A percentile compares a stretch with the other conserved stretches of the same genome.
phyloP scores from a whole-genome alignment of 2,329 filamentous ascomycete species.

The Pseudogymnoascus sp. region DNA sequence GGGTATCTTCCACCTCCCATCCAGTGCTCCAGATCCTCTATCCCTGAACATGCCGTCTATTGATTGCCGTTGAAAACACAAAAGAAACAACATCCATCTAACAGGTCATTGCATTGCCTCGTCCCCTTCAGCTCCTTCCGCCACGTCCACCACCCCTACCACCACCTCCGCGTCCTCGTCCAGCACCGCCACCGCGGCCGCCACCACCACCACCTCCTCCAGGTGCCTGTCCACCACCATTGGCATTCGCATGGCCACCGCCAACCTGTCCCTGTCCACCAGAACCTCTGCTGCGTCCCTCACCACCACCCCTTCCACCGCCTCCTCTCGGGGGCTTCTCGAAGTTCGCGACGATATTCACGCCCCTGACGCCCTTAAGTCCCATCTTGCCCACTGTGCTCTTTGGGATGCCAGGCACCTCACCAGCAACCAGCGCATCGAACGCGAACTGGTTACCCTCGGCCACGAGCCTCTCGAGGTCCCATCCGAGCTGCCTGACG shows the following conservation, averaged over 20 bases:
- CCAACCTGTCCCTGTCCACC: slow-evolving; percentile 15
- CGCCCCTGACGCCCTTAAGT: slow-evolving; percentile 43
- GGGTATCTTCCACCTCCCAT: slow-evolving; percentile 8
- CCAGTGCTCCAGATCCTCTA: slow-evolving; percentile 8
- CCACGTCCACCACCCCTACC: slow-evolving; percentile 15
- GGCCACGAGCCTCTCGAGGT: slow-evolving; percentile 35
- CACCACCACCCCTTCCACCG: slow-evolving; percentile 15
- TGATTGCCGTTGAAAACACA: not conserved
- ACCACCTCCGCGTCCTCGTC: slow-evolving; percentile 7
- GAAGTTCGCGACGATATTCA: slow-evolving; percentile 38
- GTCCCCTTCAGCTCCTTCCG: not conserved
- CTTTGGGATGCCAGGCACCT: slow-evolving; percentile 42
- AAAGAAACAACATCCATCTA: slow-evolving; percentile 18
- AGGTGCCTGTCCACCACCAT: slow-evolving; percentile 12
- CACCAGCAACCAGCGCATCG: slow-evolving; percentile 40
- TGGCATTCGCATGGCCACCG: slow-evolving; percentile 22
- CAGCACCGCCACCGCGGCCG: slow-evolving; percentile 15
- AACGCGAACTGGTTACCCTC: slow-evolving; percentile 45
- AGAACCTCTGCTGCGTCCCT: slow-evolving; percentile 15
- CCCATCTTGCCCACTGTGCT: slow-evolving; percentile 51
- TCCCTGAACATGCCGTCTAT: slow-evolving; percentile 8
- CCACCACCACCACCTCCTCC: slow-evolving; percentile 19
- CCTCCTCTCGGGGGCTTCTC: slow-evolving; percentile 28
- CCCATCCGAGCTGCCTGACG: slow-evolving; percentile 36
- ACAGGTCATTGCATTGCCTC: slow-evolving; percentile 18